Conservation (phyloP, 1,284 basidiomycete species). For the Cystobasidium pallidum region DNA sequence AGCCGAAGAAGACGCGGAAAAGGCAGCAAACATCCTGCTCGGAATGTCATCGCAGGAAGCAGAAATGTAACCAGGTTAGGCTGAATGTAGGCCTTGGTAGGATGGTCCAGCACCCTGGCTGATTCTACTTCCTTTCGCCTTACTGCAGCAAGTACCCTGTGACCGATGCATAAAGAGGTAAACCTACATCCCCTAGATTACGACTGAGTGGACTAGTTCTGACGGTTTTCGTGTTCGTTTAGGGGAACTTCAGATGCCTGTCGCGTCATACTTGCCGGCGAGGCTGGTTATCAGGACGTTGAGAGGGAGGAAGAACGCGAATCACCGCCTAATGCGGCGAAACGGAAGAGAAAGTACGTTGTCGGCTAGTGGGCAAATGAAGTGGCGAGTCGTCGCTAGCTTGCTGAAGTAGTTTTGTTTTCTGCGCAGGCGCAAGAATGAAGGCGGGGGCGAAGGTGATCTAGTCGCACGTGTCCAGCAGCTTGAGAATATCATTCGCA, state of each 20-base stretch:
- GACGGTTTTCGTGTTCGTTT: background rate
- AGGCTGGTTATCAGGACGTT: background rate
- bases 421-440: conserved; percentile 15
- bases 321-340: conserved; percentile 2
- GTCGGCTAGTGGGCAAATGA: background rate
- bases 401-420: background rate
- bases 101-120: too few species aligned
- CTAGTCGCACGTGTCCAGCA: conserved; percentile 37
- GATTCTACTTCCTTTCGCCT: background rate
- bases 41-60: conserved; percentile 42
- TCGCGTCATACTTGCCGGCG: conserved; percentile 31
- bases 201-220: background rate
- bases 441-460: conserved; percentile 15
- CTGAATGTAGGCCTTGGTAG: background rate
- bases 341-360: conserved; percentile 23
- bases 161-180: conserved; percentile 43
- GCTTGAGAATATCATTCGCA: conserved; percentile 34
- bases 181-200: background rate
- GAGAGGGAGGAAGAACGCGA: background rate
- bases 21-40: conserved; percentile 44
- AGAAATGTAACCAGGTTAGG: conserved; percentile 41
- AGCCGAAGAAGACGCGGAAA: conserved; percentile 28
- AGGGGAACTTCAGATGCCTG: conserved; percentile 37
- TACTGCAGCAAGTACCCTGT: conserved; percentile 38
- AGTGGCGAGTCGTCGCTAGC: too few species aligned